Evolutionary conservation across 1,284 basidiomycete species (phyloP).

Genomic region (Hortiboletus rubellus): DNA sequence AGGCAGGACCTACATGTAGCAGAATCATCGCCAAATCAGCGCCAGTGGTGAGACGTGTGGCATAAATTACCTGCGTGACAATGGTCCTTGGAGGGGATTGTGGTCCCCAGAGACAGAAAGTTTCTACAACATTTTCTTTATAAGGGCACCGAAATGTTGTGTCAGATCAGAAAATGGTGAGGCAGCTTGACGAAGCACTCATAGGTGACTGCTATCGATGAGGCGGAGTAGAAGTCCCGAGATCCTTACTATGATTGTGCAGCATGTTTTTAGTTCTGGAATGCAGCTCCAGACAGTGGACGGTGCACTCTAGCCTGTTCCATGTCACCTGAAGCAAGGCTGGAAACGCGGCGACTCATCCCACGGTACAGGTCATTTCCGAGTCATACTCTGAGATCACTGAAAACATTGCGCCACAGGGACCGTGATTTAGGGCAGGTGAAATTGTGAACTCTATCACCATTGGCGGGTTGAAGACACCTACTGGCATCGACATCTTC

Average conservation of each 20-base stretch:
- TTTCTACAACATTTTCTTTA: constrained; percentile 31
- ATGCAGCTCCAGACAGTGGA: constrained; percentile 19
- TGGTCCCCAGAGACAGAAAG: constrained; percentile 32
- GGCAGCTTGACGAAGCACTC: constrained; percentile 16
- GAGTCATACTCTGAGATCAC: constrained; percentile 12
- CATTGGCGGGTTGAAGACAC: constrained; percentile 28
- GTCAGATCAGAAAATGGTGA: constrained; percentile 26
- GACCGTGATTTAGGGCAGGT: constrained; percentile 37
- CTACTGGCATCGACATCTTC: constrained; percentile 37
- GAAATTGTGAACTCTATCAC: constrained; percentile 17
- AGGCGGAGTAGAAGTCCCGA: constrained; percentile 32
- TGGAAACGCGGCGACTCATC: constrained; percentile 11
- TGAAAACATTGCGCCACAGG: constrained; percentile 29
- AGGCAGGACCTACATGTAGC: constrained; percentile 41
- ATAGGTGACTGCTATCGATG: constrained; percentile 31
- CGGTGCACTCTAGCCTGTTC: constrained; percentile 7
- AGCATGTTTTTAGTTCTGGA: constrained; percentile 20
- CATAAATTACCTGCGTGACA: constrained; percentile 33
- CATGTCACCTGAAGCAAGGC: constrained; percentile 13
- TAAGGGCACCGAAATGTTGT: constrained; percentile 25
- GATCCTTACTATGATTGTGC: constrained; percentile 12
- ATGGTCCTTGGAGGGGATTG: constrained; percentile 35
- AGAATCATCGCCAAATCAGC: constrained; percentile 17
- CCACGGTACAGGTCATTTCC: constrained; percentile 14
- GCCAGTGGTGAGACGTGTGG: constrained; percentile 15